Evolutionary conservation across 495 filamentous ascomycete genomes (phyloP).

Genomic region (Hyaloscypha variabilis): DNA sequence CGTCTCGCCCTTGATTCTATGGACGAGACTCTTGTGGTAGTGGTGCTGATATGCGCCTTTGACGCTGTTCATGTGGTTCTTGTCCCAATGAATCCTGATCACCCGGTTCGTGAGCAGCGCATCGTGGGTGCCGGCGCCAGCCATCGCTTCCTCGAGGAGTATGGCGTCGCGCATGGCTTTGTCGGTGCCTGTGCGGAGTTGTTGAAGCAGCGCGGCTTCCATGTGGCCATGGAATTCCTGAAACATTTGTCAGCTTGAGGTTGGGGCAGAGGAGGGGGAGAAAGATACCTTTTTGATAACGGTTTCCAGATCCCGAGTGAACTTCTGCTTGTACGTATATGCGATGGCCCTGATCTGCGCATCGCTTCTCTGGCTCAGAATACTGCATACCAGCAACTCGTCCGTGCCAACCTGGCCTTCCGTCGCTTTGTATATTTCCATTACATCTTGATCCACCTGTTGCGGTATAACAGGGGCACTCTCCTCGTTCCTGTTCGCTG

Average conservation of each 20-base stretch:
- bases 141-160: conserved; percentile 82
- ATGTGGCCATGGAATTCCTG: conserved; percentile 90
- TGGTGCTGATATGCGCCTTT: conserved; percentile 69
- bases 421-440: conserved; percentile 71
- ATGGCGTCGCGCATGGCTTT: conserved; percentile 81
- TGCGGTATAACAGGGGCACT: conserved; percentile 68
- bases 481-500: conserved; percentile 74
- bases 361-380: conserved; percentile 73
- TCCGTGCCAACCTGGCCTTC: conserved; percentile 73
- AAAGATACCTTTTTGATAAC: conserved; percentile 63
- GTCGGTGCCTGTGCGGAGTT: conserved; percentile 76
- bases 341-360: conserved; percentile 81
- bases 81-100: conserved; percentile 80
- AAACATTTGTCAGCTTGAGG: conserved; percentile 12
- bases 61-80: conserved; percentile 67
- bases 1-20: conserved; percentile 77
- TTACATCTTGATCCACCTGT: conserved; percentile 70
- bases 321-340: conserved; percentile 67
- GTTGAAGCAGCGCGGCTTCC: conserved; percentile 79
- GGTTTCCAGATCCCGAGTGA: conserved; percentile 65
- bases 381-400: conserved; percentile 71
- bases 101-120: conserved; percentile 72
- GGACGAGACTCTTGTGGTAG: conserved; percentile 62
- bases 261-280: background rate
- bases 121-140: conserved; percentile 85